phyloP scores from a whole-genome alignment of 768 basidiomycete genomes.

The Amanita rimosa region DNA sequence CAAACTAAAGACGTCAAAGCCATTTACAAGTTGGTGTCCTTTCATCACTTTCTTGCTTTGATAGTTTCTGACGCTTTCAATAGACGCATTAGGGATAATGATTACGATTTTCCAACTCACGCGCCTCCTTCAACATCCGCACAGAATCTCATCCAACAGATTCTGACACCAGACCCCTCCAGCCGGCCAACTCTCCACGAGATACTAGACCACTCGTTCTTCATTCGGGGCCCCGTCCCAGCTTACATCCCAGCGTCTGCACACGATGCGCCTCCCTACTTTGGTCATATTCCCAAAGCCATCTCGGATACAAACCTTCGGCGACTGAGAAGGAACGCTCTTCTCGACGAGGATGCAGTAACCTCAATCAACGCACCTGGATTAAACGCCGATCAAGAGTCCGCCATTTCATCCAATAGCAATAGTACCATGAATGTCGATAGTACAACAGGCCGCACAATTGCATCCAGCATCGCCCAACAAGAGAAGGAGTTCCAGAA shows the following conservation, averaged over 20 bases:
- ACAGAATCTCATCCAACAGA: slow-evolving; percentile 68
- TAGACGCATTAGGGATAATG: slow-evolving; percentile 87
- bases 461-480: slow-evolving; percentile 57
- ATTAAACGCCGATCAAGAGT: slow-evolving; percentile 9
- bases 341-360: slow-evolving; percentile 54
- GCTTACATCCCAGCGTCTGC: slow-evolving; percentile 71
- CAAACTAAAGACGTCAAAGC: slow-evolving; percentile 97
- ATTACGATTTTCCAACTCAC: slow-evolving; percentile 85
- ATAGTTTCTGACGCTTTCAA: slow-evolving; percentile 5
- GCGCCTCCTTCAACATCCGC: slow-evolving; percentile 60
- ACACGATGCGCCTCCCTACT: slow-evolving; percentile 67
- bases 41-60: background rate
- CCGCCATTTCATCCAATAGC: background rate
- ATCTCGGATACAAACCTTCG: slow-evolving; percentile 62
- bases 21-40: slow-evolving; percentile 69
- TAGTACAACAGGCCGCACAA: slow-evolving; percentile 22
- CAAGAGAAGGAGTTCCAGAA: slow-evolving; percentile 96
- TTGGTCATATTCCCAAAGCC: slow-evolving; percentile 48
- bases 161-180: slow-evolving; percentile 77
- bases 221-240: slow-evolving; percentile 73
- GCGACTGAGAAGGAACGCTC: slow-evolving; percentile 47
- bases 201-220: slow-evolving; percentile 80
- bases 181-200: slow-evolving; percentile 75
- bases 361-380: slow-evolving; percentile 32
- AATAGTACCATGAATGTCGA: background rate